Base-by-base conservation (phyloP, 257 asterid species). In the Agastache rugosa region DNA sequence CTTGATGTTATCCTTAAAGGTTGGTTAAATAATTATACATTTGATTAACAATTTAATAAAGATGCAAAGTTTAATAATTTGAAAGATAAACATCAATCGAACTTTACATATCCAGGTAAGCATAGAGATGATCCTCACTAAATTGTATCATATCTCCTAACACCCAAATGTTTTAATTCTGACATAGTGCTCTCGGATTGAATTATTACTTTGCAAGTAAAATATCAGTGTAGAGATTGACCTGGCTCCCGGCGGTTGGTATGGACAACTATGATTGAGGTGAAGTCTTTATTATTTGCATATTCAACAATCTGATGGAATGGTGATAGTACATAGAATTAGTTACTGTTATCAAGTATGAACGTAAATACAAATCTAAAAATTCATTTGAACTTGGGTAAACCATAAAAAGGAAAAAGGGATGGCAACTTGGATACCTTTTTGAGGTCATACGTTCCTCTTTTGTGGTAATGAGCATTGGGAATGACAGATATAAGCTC, bases 201-300 rank as follows among this genome's bases (percentile, higher is more conserved):
- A 50, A 42, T 19, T 35, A 50, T 8, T 37, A 58, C 47, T 67
- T 50, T 27, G 23, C 11, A 2, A 25, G 68, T 5, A 19, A 19
- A 61, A 3, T 54, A 31, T 75, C 31, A 20, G 75, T 29, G 39
- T 27, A 67, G 54, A 45, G 12, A 63, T 14, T 16, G 61, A 93
- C 98, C 98, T 87, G 99, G 97, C 67, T 92, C 97, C 55, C 97
- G 84, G 51, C 99, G 94, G 81, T 86, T 94, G 69, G 99, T 94
- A 77, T 92, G 99, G 60, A 94, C 96, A 73, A 94, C 99, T 31
- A 94, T 75, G 75, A 94, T 7, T 64, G 97, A 90, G 14, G 97
- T 92, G 79, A 94, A 94, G 20, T 93, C 98, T 74, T 86, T 88
- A 11, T 82, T 85, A 29, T 64, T 93, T 25, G 94, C 97, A 76